Conservation (phyloP, 2,329 filamentous ascomycete genomes). For the Sporothrix phasma region DNA sequence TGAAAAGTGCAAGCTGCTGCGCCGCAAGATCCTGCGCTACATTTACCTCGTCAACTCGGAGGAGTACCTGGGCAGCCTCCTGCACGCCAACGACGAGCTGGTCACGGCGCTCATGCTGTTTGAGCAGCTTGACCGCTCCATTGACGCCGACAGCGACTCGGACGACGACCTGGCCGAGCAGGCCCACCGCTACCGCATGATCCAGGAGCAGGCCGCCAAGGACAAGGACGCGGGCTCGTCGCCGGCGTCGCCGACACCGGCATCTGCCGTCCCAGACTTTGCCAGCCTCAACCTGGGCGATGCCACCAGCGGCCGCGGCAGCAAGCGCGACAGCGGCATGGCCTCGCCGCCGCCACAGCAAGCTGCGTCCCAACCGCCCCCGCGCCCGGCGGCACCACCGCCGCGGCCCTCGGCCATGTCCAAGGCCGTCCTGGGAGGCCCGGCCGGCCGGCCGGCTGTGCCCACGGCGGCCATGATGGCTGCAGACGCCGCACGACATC, state of each 20-base stretch:
- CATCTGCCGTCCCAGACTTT: conserved; percentile 32
- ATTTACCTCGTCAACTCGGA: conserved; percentile 88
- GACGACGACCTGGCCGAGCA: conserved; percentile 59
- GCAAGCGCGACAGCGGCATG: background rate
- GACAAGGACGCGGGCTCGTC: conserved; percentile 38
- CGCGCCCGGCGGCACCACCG: conserved; percentile 35
- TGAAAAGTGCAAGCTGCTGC: conserved; percentile 74
- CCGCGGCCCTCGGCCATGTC: conserved; percentile 37
- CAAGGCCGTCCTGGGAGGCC: conserved; percentile 30
- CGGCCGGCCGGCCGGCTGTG: background rate
- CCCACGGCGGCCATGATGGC: conserved; percentile 11
- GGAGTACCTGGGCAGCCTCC: conserved; percentile 80
- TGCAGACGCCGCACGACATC: conserved; percentile 33
- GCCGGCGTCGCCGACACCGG: conserved; percentile 32
- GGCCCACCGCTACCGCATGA: conserved; percentile 47
- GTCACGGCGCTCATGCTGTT: conserved; percentile 88
- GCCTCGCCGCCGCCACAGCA: conserved; percentile 15
- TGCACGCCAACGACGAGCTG: conserved; percentile 94
- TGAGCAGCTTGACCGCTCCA: conserved; percentile 82
- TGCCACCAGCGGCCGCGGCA: conserved; percentile 3
- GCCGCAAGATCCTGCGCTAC: conserved; percentile 78
- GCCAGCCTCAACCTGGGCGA: conserved; percentile 33
- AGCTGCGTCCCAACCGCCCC: conserved; percentile 30
- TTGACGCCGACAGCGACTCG: conserved; percentile 64
- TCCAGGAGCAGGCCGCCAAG: conserved; percentile 32